Base-by-base conservation (phyloP, 768 basidiomycete species). In the Amanita subjunquillea region DNA sequence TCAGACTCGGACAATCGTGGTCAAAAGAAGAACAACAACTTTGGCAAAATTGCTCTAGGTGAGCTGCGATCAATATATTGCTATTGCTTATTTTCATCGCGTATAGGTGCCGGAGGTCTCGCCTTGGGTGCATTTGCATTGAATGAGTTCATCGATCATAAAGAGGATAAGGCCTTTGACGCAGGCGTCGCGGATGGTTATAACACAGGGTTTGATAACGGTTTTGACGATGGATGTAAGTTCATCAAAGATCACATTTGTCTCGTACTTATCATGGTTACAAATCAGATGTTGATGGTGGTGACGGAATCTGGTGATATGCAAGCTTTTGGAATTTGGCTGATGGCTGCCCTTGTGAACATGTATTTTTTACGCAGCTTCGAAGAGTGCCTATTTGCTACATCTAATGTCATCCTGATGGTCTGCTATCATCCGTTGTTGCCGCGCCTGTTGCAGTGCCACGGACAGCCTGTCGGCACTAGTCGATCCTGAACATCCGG, bases 1-100 rank as follows among this genome's bases (percentile, higher is more conserved):
- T 25, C 40, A 17, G 6, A 40, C 39, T n/a, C 20, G n/a, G 39
- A 39, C 17, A 13, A 37, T 12, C 38, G 17, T 32, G 32, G 34
- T 34, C 69, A 62, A 17, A 17, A 17, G 7, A 72, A 74, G 63
- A 78, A 72, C 59, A 62, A 59, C 38, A 79, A 79, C 8, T 66
- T 70, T 38, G 79, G 80, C 10, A 81, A 82, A 25, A 68, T 76
- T 4, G 59, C 69, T 50, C 73, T 72, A 45, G 79, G 78, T 80
- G 47, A 45, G 72, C 58, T n/a, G 17, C 30, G 37, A 42, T 50
- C 32, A 41, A 22, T 36, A 27, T 23, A 43, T 3, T 51, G 13
- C 20, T 27, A 43, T 45, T 17, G 30, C 8, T 32, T 22, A 1
- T 20, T 37, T 12, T 32, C 20, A 15, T 27, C 22, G 7, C 0